A percentile compares a stretch with the other conserved stretches of the same genome.
These are phyloP conservation scores for Dioscorea cayenensis DNA, from an alignment of 116 monocot species.

Conservation along the genomic window DNA sequence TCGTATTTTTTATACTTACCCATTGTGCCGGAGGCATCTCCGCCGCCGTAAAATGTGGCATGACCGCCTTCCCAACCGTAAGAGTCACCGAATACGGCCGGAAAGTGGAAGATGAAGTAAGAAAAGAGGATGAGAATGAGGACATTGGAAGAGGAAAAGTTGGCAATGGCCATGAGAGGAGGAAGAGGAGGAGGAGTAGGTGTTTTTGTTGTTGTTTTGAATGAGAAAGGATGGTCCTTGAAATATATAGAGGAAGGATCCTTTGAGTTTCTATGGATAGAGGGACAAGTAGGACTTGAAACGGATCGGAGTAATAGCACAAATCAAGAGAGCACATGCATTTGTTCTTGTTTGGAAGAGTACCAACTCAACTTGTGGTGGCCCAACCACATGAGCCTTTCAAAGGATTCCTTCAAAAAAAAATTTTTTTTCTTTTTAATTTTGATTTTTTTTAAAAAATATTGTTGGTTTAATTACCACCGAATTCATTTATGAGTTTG, in stretches of 20 bases:
- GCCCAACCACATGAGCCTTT: constrained; percentile 2
- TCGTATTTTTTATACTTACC: constrained; percentile 13
- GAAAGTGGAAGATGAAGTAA: neutral
- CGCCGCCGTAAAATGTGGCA: constrained; percentile 50
- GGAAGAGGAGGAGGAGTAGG: too few relatives aligned
- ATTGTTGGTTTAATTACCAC: too few relatives aligned
- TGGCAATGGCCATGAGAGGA: constrained; percentile 6
- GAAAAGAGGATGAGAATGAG: constrained; percentile 6
- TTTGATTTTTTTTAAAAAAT: too few relatives aligned
- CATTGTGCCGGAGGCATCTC: constrained; percentile 57
- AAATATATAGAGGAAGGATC: constrained; percentile 2
- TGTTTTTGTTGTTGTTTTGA: neutral
- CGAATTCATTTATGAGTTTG: too few relatives aligned
- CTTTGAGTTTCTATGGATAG: neutral
- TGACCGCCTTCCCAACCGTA: constrained; percentile 23
- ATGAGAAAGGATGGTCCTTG: neutral
- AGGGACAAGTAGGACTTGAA: neutral
- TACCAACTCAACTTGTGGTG: constrained; percentile 4
- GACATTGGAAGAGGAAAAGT: too few relatives aligned
- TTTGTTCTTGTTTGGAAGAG: neutral
- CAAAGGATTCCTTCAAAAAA: neutral
- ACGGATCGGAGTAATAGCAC: neutral
- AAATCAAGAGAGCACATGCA: constrained; percentile 6
- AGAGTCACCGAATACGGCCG: neutral
- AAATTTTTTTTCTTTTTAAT: too few relatives aligned